These are phyloP conservation scores for Sporisorium reilianum DNA, from an alignment of 1,284 basidiomycete species.

Conservation along the genomic window DNA sequence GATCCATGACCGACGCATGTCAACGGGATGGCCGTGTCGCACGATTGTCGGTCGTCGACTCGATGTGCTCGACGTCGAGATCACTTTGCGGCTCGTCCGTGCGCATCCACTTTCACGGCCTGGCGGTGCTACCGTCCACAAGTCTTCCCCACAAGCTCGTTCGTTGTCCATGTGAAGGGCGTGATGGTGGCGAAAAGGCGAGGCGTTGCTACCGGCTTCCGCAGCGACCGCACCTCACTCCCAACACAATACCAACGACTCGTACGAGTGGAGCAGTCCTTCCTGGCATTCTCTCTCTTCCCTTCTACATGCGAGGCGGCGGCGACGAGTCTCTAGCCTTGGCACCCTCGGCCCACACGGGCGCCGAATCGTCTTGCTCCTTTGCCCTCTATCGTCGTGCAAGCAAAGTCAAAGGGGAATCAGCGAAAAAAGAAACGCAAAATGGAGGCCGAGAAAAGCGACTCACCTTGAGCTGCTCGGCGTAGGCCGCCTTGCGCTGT, in stretches of 20 bases:
- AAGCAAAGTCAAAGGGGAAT: background rate
- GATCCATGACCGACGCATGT: background rate
- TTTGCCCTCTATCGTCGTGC: constrained; percentile 35
- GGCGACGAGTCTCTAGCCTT: constrained; percentile 47
- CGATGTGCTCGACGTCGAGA: no score
- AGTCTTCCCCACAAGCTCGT: background rate
- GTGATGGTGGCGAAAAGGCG: background rate
- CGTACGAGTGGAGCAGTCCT: background rate
- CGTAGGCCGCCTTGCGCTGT: constrained; percentile 55
- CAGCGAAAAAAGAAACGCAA: background rate
- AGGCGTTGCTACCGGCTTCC: background rate
- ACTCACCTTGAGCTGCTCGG: constrained; percentile 59
- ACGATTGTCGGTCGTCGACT: background rate
- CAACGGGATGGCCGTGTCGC: background rate
- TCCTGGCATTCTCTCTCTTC: background rate
- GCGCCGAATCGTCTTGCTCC: constrained; percentile 48
- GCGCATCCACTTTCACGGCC: no score
- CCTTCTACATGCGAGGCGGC: constrained; percentile 34
- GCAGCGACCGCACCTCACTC: background rate
- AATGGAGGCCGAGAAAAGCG: background rate
- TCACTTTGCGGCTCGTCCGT: no score
- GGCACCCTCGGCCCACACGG: constrained; percentile 52
- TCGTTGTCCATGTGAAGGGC: background rate
- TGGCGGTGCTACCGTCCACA: no score
- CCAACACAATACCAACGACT: background rate